A percentile compares a stretch with the other conserved stretches of the same genome.
These are phyloP conservation scores for Paramicrosporidium saccamoebae DNA, from an alignment of 371 early-diverging fungal species.

Conservation along the genomic window DNA sequence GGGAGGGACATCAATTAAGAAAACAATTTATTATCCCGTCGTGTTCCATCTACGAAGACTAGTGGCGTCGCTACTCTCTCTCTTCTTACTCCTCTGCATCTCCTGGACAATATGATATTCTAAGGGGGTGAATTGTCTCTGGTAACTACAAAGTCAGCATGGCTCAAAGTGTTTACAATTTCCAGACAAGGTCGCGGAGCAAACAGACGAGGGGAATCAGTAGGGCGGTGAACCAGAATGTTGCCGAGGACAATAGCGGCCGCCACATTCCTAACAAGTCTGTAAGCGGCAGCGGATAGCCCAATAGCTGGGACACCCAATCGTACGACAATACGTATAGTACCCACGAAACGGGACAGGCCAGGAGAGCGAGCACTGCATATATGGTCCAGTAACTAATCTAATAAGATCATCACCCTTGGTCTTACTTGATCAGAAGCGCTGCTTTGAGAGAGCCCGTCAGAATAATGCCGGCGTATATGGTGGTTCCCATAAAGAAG, in stretches of 20 bases:
- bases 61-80: too few relatives aligned
- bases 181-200: conserved; percentile 59
- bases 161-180: conserved; percentile 13
- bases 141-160: conserved; percentile 7
- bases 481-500: conserved; percentile 35
- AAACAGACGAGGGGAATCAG: conserved; percentile 44
- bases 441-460: conserved; percentile 52
- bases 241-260: conserved; percentile 27
- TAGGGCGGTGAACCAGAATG: conserved; percentile 56
- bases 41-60: too few relatives aligned
- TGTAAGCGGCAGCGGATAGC: too few relatives aligned
- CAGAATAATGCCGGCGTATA: conserved; percentile 37
- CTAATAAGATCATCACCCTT: neutral
- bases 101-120: conserved; percentile 86
- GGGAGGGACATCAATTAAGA: too few relatives aligned
- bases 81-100: too few relatives aligned
- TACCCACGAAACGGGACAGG: conserved; percentile 60
- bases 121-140: conserved; percentile 28
- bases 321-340: too few relatives aligned
- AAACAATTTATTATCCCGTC: too few relatives aligned
- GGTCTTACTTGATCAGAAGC: conserved; percentile 30
- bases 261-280: conserved; percentile 40
- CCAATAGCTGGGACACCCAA: too few relatives aligned
- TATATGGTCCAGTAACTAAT: conserved; percentile 44
- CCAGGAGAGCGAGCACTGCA: conserved; percentile 36